Evolutionary conservation across 2,329 filamentous ascomycete species (phyloP).

Genomic region (Nothomitra cinnamomea): DNA sequence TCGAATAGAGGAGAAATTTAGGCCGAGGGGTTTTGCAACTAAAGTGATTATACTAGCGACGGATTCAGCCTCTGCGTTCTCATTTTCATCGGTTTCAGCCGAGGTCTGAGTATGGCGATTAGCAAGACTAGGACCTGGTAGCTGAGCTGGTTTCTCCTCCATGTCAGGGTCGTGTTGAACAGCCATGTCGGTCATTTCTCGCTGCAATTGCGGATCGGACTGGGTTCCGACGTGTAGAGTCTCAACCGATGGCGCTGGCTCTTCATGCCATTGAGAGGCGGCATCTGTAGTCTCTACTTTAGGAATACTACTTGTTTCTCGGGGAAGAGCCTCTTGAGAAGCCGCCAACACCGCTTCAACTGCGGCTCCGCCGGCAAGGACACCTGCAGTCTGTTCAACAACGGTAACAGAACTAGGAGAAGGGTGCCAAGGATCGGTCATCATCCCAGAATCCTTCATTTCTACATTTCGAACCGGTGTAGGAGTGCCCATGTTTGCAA

Average conservation of each 20-base stretch:
- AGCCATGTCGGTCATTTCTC: not conserved
- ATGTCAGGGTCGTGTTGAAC: conserved; percentile 1
- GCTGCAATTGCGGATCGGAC: not conserved
- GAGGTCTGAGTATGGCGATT: not conserved
- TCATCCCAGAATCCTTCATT: conserved; percentile 44
- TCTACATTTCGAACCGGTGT: not conserved
- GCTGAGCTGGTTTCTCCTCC: not conserved
- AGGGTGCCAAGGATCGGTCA: conserved; percentile 42
- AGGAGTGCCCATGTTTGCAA: not conserved
- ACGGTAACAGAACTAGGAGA: conserved; percentile 9
- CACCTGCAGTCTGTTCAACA: conserved; percentile 8
- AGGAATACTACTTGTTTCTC: conserved; percentile 2
- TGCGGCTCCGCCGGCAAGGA: conserved; percentile 8
- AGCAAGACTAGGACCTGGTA: not conserved
- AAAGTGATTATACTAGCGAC: not conserved
- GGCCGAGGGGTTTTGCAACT: not conserved
- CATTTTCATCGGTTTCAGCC: not conserved
- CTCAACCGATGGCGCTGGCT: not conserved
- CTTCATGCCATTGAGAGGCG: not conserved
- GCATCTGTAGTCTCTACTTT: not conserved
- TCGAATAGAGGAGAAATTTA: not conserved
- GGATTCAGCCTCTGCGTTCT: not conserved
- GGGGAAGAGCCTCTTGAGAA: not conserved
- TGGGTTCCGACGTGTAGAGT: not conserved
- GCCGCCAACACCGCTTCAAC: not conserved